Percentiles rank a stretch among this genome's conserved stretches.
These are phyloP conservation scores for Phialemonium atrogriseum DNA, from an alignment of 2,329 filamentous ascomycete genomes.

Conservation along the genomic window DNA sequence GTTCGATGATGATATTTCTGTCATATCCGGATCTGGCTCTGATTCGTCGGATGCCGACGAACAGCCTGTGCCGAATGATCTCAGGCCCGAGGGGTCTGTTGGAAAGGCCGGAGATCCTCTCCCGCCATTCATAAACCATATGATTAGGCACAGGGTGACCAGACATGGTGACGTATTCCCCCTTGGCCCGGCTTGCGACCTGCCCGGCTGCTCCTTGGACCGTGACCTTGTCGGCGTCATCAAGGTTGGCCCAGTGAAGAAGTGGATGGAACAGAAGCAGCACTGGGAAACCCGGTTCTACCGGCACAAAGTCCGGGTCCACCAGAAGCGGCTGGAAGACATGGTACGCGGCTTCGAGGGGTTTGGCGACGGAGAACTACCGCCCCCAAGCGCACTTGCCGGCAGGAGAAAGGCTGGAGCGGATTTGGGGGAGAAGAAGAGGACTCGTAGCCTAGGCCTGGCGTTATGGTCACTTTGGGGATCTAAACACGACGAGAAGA, in stretches of 20 bases:
- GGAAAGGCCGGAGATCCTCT: slow-evolving; percentile 83
- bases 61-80: not conserved
- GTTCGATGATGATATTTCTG: slow-evolving; percentile 68
- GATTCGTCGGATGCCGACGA: slow-evolving; percentile 18
- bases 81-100: slow-evolving; percentile 28
- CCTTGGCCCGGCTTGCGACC: slow-evolving; percentile 54
- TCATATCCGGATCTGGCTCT: slow-evolving; percentile 56
- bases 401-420: slow-evolving; percentile 51
- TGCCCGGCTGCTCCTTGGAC: slow-evolving; percentile 57
- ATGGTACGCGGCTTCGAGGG: slow-evolving; percentile 62
- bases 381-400: slow-evolving; percentile 77
- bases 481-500: slow-evolving; percentile 76
- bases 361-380: slow-evolving; percentile 63
- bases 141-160: slow-evolving; percentile 86
- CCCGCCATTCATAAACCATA: slow-evolving; percentile 71
- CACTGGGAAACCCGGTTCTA: slow-evolving; percentile 69
- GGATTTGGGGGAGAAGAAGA: slow-evolving; percentile 42
- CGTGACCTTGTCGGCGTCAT: slow-evolving; percentile 65
- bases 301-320: slow-evolving; percentile 60
- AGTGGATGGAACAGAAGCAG: slow-evolving; percentile 71
- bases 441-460: slow-evolving; percentile 59
- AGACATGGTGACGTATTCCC: slow-evolving; percentile 66
- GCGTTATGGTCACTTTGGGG: slow-evolving; percentile 83
- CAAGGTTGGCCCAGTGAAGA: slow-evolving; percentile 69
- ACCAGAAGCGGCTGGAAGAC: slow-evolving; percentile 66